Evolutionary conservation across 768 basidiomycete species (phyloP).

Genomic region (Neoboletus magnificus): DNA sequence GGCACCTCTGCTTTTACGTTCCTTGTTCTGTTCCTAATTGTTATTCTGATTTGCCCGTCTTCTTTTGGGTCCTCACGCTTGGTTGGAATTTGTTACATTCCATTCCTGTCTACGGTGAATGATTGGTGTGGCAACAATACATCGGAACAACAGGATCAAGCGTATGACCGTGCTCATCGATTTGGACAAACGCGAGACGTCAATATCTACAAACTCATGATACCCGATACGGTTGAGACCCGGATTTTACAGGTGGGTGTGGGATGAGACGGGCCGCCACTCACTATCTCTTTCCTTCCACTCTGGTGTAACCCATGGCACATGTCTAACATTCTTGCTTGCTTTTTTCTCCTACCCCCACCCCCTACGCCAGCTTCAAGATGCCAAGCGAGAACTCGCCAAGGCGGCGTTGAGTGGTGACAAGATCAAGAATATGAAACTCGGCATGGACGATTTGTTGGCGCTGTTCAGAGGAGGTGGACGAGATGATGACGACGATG

Average conservation of each 20-base stretch:
- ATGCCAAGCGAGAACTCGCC: slow-evolving; percentile 84
- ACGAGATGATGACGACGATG: slow-evolving; percentile 52
- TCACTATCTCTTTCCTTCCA: neutral
- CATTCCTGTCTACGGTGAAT: neutral
- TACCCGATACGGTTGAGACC: slow-evolving; percentile 83
- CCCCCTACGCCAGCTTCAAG: slow-evolving; percentile 58
- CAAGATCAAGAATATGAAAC: slow-evolving; percentile 79
- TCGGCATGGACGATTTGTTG: slow-evolving; percentile 84
- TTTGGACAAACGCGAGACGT: slow-evolving; percentile 86
- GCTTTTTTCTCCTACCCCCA: slow-evolving; percentile 21
- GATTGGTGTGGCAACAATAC: neutral
- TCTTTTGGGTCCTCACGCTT: neutral
- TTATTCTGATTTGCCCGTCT: neutral
- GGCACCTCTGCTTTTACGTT: neutral
- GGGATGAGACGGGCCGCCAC: neutral
- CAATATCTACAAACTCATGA: slow-evolving; percentile 85
- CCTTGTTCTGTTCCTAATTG: neutral
- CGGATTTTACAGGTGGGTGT: slow-evolving; percentile 66
- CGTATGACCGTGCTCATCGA: slow-evolving; percentile 88
- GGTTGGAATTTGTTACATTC: neutral
- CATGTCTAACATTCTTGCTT: neutral
- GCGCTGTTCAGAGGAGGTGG: slow-evolving; percentile 66
- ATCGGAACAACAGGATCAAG: slow-evolving; percentile 63
- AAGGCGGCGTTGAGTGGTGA: slow-evolving; percentile 84
- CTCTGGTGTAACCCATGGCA: neutral